phyloP scores from a whole-genome alignment of 768 basidiomycete genomes.

The Tulasnella sp. region DNA sequence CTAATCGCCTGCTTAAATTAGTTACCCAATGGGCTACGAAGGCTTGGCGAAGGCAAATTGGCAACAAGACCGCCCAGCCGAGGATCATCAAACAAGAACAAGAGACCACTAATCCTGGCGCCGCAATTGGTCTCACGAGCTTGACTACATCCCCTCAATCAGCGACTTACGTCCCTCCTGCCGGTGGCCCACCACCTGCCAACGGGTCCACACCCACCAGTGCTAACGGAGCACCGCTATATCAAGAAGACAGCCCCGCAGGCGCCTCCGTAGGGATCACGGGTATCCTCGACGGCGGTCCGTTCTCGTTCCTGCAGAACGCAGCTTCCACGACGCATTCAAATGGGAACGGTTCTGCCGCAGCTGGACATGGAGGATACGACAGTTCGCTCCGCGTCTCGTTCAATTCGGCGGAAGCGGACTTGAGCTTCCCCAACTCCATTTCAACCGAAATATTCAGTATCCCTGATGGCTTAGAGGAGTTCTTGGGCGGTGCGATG shows the following conservation, averaged over 20 bases:
- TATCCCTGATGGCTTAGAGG: conserved; percentile 23
- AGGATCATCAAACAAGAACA: background rate
- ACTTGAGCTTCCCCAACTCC: conserved; percentile 23
- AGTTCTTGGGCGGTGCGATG: conserved; percentile 21
- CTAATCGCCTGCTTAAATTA: background rate
- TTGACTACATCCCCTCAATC: conserved; percentile 15
- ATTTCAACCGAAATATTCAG: conserved; percentile 21
- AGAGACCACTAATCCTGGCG: background rate
- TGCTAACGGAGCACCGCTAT: background rate
- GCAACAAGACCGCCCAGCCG: background rate
- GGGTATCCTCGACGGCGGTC: conserved; percentile 22
- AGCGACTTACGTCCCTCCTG: background rate
- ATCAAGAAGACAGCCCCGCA: conserved; percentile 17
- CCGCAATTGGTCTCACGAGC: background rate
- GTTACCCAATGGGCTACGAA: conserved; percentile 24
- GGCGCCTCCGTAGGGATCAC: conserved; percentile 23
- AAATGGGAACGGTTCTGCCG: background rate
- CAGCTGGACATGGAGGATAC: background rate
- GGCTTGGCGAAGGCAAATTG: conserved; percentile 19
- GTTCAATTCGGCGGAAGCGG: conserved; percentile 24
- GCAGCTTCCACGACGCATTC: background rate
- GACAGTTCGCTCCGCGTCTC: conserved; percentile 19
- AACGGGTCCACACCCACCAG: background rate
- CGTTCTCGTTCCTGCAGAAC: background rate
- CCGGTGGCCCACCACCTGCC: background rate